Evolutionary conservation across 345 rosid species (phyloP).

Genomic region (Trapa bicornis): DNA sequence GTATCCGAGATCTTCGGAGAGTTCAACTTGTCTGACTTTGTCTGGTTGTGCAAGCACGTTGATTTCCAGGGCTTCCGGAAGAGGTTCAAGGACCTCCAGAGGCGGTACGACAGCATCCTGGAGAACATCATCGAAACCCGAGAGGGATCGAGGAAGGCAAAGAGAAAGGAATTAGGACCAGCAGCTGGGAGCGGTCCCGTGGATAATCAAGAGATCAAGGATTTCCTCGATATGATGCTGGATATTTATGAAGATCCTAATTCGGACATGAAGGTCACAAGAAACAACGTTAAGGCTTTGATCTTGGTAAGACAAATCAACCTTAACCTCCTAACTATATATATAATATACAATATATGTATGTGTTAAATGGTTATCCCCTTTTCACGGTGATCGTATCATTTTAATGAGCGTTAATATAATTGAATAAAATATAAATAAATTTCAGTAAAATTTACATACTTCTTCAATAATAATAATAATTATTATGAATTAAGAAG

Average conservation of each 20-base stretch:
- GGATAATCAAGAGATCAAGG: slow-evolving; percentile 12
- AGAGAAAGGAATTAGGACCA: background rate
- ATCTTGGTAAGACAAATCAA: slow-evolving; percentile 4
- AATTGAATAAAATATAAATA: too few relatives aligned
- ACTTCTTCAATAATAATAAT: too few relatives aligned
- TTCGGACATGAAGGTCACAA: slow-evolving; percentile 3
- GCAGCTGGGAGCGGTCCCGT: background rate
- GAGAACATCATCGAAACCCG: slow-evolving; percentile 23
- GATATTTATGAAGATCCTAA: slow-evolving; percentile 1
- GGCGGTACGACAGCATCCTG: slow-evolving; percentile 21
- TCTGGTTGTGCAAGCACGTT: slow-evolving; percentile 28
- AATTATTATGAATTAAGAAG: too few relatives aligned
- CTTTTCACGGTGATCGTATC: background rate
- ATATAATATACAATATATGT: too few relatives aligned
- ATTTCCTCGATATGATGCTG: slow-evolving; percentile 16
- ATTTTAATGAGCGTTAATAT: too few relatives aligned
- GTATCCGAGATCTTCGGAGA: slow-evolving; percentile 35
- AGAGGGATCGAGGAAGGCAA: slow-evolving; percentile 13
- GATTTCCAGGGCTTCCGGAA: slow-evolving; percentile 26
- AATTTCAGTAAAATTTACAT: too few relatives aligned
- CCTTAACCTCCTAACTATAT: too few relatives aligned
- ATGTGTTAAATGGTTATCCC: background rate
- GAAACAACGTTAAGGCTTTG: slow-evolving; percentile 9
- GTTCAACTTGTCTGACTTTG: slow-evolving; percentile 31
- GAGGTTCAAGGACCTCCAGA: slow-evolving; percentile 18